Conservation (phyloP, 345 rosid species). For the Aquilaria malaccensis region DNA sequence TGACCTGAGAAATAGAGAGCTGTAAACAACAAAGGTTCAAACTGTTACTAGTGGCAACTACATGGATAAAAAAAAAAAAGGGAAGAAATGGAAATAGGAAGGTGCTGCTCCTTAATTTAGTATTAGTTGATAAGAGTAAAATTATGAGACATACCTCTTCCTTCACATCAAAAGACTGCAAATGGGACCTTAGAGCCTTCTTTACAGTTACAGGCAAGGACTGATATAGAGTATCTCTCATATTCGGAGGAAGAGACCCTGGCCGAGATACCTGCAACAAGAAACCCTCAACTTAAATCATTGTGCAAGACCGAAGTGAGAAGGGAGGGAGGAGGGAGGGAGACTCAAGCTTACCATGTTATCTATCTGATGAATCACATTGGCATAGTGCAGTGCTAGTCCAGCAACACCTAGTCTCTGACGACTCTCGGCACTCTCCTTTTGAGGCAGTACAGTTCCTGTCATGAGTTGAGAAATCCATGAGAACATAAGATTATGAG, state of each 20-base stretch:
- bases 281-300: conserved; percentile 4
- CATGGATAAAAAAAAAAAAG: not conserved
- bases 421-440: conserved; percentile 21
- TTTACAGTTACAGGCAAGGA: conserved; percentile 61
- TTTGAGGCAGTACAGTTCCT: conserved; percentile 19
- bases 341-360: conserved; percentile 51
- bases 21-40: conserved; percentile 26
- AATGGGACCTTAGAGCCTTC: conserved; percentile 46
- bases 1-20: conserved; percentile 51
- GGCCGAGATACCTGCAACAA: conserved; percentile 65
- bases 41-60: conserved; percentile 3
- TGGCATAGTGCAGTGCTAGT: conserved; percentile 92
- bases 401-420: conserved; percentile 71
- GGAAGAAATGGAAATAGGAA: not conserved
- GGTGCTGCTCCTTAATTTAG: not conserved
- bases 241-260: conserved; percentile 52
- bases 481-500: conserved; percentile 1
- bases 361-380: conserved; percentile 77
- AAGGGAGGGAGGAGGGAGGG: not conserved
- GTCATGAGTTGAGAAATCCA: conserved; percentile 11
- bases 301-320: not conserved
- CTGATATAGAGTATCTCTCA: conserved; percentile 60
- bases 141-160: conserved; percentile 51
- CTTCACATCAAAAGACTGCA: conserved; percentile 39
- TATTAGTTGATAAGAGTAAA: not conserved